Evolutionary conservation across 345 rosid species (phyloP).

Genomic region (Brassica incana): DNA sequence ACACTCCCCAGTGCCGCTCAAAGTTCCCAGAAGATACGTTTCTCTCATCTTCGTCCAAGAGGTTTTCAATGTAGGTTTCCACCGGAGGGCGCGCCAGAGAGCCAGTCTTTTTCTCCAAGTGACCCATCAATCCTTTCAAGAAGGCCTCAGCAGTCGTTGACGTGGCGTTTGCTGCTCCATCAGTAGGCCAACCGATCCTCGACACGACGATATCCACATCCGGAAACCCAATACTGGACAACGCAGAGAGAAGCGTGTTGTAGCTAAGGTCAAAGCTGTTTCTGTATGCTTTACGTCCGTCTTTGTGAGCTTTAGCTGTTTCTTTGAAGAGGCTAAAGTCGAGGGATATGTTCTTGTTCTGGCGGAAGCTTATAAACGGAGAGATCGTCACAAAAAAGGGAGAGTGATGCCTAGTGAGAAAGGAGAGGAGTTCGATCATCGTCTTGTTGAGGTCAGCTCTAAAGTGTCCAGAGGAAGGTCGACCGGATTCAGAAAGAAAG

Average conservation of each 20-base stretch:
- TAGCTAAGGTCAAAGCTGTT: conserved; percentile 79
- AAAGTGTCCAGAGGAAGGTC: conserved; percentile 80
- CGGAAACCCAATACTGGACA: conserved; percentile 64
- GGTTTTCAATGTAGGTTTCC: conserved; percentile 68
- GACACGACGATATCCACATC: conserved; percentile 63
- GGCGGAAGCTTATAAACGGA: conserved; percentile 56
- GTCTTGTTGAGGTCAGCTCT: conserved; percentile 79
- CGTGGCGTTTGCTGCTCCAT: conserved; percentile 77
- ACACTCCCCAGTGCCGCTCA: conserved; percentile 91
- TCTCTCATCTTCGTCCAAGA: conserved; percentile 78
- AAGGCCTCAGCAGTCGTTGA: conserved; percentile 55
- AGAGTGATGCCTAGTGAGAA: conserved; percentile 63
- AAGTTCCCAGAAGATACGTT: conserved; percentile 59
- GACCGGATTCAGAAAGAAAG: conserved; percentile 56
- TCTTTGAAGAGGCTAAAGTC: conserved; percentile 70
- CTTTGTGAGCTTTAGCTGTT: conserved; percentile 52
- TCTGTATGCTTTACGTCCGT: conserved; percentile 59
- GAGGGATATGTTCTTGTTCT: conserved; percentile 71
- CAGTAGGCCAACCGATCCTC: conserved; percentile 95
- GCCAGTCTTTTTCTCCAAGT: conserved; percentile 62
- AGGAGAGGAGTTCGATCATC: conserved; percentile 74
- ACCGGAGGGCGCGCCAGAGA: conserved; percentile 57
- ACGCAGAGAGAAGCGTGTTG: conserved; percentile 62
- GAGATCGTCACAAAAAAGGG: conserved; percentile 77
- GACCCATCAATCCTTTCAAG: conserved; percentile 63